Evolutionary conservation across 495 filamentous ascomycete genomes (phyloP).

Genomic region (Oidiodendron maius): DNA sequence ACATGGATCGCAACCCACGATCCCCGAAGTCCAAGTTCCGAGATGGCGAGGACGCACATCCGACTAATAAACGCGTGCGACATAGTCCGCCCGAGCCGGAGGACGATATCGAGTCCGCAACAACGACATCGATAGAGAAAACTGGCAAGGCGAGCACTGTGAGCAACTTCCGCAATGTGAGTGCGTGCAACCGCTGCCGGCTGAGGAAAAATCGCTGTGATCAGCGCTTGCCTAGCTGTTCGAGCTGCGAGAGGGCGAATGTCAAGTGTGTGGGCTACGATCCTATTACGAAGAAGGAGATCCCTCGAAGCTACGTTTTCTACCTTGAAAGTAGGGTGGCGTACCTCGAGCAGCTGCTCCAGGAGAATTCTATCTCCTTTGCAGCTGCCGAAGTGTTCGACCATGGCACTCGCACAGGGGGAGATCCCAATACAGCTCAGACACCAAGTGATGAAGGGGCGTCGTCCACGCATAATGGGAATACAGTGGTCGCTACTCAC

Average conservation of each 20-base stretch:
- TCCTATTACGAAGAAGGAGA: conserved; percentile 90
- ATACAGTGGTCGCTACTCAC: conserved; percentile 1
- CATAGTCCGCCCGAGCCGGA: conserved; percentile 38
- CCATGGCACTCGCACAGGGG: conserved; percentile 50
- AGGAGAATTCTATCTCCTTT: conserved; percentile 62
- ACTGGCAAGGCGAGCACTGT: conserved; percentile 24
- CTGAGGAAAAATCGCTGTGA: conserved; percentile 93
- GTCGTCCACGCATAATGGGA: conserved; percentile 25
- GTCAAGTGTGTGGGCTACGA: conserved; percentile 93
- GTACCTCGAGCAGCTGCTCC: conserved; percentile 75
- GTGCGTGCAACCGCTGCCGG: conserved; percentile 89
- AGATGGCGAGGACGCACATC: conserved; percentile 16
- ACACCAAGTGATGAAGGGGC: conserved; percentile 34
- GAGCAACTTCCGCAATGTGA: conserved; percentile 80
- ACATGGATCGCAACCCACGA: too few species aligned
- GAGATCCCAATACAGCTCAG: conserved; percentile 33
- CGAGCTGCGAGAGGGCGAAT: conserved; percentile 82
- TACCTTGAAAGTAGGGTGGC: conserved; percentile 83
- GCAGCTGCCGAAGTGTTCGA: conserved; percentile 74
- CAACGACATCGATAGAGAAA: background rate
- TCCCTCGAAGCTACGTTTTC: conserved; percentile 90
- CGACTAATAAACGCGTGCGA: conserved; percentile 38
- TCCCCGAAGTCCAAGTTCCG: too few species aligned
- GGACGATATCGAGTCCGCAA: background rate
- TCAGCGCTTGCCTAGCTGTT: conserved; percentile 82